Conservation (phyloP, 495 filamentous ascomycete species). For the Parmelia sp. region DNA sequence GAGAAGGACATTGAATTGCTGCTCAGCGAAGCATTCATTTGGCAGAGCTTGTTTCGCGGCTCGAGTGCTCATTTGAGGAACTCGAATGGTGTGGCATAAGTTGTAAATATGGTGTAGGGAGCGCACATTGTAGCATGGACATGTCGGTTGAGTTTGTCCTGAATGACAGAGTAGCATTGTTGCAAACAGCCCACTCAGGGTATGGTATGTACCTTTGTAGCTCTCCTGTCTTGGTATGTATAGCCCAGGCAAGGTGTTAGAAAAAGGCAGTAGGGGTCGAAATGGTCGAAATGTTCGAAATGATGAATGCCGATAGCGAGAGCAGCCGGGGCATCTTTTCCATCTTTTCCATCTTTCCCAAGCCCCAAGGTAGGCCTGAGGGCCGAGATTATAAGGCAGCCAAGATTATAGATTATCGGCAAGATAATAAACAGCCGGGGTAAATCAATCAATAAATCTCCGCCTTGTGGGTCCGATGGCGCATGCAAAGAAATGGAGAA, state of each 20-base stretch:
- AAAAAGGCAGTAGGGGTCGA: not conserved
- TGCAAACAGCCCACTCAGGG: not conserved
- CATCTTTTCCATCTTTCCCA: no score
- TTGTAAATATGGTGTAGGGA: not conserved
- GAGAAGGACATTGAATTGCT: conserved; percentile 97
- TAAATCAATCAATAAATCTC: no score
- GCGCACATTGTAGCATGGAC: not conserved
- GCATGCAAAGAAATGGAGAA: no score
- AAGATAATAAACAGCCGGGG: no score
- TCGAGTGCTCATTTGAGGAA: conserved; percentile 74
- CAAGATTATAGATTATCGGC: no score
- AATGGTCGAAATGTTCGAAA: not conserved
- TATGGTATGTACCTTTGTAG: not conserved
- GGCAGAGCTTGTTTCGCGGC: conserved; percentile 87
- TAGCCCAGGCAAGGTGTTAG: not conserved
- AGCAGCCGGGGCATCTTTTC: no score
- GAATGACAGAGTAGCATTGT: not conserved
- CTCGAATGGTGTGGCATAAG: conserved; percentile 29
- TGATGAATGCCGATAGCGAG: no score
- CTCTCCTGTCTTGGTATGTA: no score
- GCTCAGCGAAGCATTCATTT: conserved; percentile 92
- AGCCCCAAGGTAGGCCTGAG: no score
- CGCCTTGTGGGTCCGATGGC: no score
- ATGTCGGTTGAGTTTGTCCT: not conserved
- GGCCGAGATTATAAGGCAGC: no score